Conservation (phyloP, 108 stramenopile genomes). For the Fragilaria radians region DNA sequence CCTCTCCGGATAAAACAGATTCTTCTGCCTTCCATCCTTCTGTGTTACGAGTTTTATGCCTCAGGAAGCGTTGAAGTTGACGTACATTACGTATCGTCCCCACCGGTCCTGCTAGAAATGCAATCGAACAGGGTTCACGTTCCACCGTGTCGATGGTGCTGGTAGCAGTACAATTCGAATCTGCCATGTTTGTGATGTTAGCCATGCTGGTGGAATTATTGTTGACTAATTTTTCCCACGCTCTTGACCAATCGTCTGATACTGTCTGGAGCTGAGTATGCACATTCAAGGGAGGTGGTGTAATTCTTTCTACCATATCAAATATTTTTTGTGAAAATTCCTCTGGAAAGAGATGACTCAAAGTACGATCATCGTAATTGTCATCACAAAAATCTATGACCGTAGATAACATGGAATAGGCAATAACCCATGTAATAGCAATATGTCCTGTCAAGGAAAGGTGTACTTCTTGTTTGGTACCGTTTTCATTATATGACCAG, state of each 20-base stretch:
- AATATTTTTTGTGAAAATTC: background rate
- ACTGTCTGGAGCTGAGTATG: background rate
- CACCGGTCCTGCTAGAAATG: slow-evolving; percentile 24
- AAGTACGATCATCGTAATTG: background rate
- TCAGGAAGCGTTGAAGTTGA: background rate
- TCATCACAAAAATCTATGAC: slow-evolving; percentile 20
- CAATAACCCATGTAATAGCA: slow-evolving; percentile 10
- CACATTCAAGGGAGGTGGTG: background rate
- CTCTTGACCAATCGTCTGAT: background rate
- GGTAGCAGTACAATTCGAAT: background rate
- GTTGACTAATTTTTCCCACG: too few species aligned
- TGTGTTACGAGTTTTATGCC: background rate
- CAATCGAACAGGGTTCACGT: slow-evolving; percentile 15
- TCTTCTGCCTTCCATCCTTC: background rate
- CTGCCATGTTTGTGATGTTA: background rate
- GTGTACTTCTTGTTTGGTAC: slow-evolving; percentile 16
- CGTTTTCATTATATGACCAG: slow-evolving; percentile 14
- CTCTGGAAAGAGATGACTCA: background rate
- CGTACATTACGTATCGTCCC: slow-evolving; percentile 15
- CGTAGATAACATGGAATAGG: slow-evolving; percentile 14
- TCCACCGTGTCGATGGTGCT: background rate
- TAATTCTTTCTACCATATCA: background rate
- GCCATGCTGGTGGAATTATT: background rate
- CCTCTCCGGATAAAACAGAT: background rate
- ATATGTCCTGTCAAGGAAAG: slow-evolving; percentile 30